Base-by-base conservation (phyloP, 257 asterid species). In the Ehretia macrophylla region DNA sequence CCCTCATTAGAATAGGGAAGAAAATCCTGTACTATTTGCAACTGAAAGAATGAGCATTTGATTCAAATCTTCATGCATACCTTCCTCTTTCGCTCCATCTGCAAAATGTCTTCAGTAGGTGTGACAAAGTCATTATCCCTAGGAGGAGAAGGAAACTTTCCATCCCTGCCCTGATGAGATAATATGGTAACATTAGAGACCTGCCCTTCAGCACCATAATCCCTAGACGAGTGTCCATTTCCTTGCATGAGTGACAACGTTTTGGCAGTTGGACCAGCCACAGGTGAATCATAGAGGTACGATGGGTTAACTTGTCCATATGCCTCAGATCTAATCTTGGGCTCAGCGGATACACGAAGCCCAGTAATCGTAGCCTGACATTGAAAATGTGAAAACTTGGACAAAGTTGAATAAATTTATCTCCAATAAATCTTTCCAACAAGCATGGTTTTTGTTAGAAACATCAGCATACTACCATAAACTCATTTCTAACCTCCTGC, bases 151-250 rank as follows among this genome's bases (percentile, higher is more conserved):
- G 68, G 69, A 63, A 68, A 38, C 42, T 51, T 71, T 19, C 73
- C 73, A 57, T 51, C 74, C 53, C 67, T 64, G 54, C 68, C 69
- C 55, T 49, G 80, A 59, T 74, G 75, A 59, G 80, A 46, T 65
- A 67, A 63, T n/a, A 62, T 44, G 40, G 51, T 62, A 10, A 68
- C 62, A 50, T 55, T 76, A 65, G 85, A 69, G 10, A 65, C 58
- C 68, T 80, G 96, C 55, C 89, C 86, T 72, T 80, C 95, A 46
- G 59, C 67, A 66, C 70, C 79, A 79, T 76, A 81, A 62, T 84
- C 94, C 69, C 82, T 71, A 48, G 88, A 71, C 67, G 73, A 58
- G 81, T 80, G 77, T 61, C 90, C 95, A 60, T 82, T 89, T 63
- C 14, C 47, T 42, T 42, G 47, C 47, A 42, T 42, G 47, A 42